phyloP scores from a whole-genome alignment of 1,284 basidiomycete genomes.

The Ustilago esculenta region DNA sequence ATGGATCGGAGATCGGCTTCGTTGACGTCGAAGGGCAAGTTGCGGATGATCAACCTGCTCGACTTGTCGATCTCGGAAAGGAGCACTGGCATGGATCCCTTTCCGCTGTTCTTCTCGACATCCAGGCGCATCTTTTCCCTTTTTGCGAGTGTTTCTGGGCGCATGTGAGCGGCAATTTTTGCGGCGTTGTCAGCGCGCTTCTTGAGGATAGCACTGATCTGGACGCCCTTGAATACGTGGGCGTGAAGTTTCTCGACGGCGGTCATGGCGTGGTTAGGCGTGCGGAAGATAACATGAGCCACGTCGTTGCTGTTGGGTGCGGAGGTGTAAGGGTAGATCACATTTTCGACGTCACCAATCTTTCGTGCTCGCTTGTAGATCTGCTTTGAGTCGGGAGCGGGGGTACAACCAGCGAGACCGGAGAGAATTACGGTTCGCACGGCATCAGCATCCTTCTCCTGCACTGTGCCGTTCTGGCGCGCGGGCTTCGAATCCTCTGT shows the following conservation, averaged over 20 bases:
- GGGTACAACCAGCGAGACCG: constrained; percentile 54
- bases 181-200: constrained; percentile 76
- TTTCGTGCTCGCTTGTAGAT: constrained; percentile 65
- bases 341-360: constrained; percentile 64
- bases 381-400: constrained; percentile 56
- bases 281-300: constrained; percentile 81
- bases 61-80: constrained; percentile 44
- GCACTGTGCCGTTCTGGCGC: constrained; percentile 4
- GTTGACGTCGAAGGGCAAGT: constrained; percentile 76
- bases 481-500: constrained; percentile 18
- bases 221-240: constrained; percentile 88
- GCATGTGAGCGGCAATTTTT: constrained; percentile 71
- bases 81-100: constrained; percentile 42
- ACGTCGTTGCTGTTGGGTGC: constrained; percentile 54
- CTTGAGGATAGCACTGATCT: constrained; percentile 89
- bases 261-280: constrained; percentile 76
- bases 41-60: constrained; percentile 89
- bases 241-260: constrained; percentile 87
- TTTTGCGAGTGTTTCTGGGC: constrained; percentile 68
- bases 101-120: constrained; percentile 52
- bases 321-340: constrained; percentile 46
- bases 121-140: constrained; percentile 68
- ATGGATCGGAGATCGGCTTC: constrained; percentile 86
- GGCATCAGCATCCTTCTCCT: constrained; percentile 58
- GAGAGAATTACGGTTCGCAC: constrained; percentile 62